Conservation (phyloP, 805 yeast species). For the Tetrapisispora taiwanensis region DNA sequence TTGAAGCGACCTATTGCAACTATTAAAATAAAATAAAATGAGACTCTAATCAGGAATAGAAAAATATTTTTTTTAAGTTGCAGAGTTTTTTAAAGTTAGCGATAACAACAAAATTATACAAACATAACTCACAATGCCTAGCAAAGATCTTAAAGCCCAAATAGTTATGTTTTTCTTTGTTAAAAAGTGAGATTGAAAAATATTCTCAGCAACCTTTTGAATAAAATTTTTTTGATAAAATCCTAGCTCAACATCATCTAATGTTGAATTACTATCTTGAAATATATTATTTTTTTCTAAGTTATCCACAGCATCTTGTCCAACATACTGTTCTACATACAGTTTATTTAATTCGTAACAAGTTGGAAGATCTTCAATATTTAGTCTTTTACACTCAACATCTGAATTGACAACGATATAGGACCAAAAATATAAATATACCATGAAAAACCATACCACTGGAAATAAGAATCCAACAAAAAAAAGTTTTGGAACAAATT, state of each 20-base stretch:
- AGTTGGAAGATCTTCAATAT: slow-evolving; percentile 23
- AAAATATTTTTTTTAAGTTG: not conserved
- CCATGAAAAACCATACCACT: slow-evolving; percentile 13
- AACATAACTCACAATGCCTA: not conserved
- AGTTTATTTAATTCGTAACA: slow-evolving; percentile 12
- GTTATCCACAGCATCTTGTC: not conserved
- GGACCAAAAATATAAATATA: slow-evolving; percentile 12
- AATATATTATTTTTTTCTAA: not conserved
- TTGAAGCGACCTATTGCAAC: too few relatives aligned
- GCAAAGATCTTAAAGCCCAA: slow-evolving; percentile 11
- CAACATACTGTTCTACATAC: not conserved
- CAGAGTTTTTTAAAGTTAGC: not conserved
- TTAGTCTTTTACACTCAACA: slow-evolving; percentile 14
- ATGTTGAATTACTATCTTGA: not conserved
- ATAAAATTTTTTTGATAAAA: slow-evolving; percentile 5
- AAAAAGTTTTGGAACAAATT: slow-evolving; percentile 10
- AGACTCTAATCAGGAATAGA: too few relatives aligned
- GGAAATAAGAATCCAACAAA: slow-evolving; percentile 20
- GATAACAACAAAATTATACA: not conserved
- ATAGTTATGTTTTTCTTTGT: slow-evolving; percentile 7
- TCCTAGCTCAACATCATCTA: not conserved
- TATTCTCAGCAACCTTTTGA: slow-evolving; percentile 8
- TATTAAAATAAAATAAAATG: too few relatives aligned
- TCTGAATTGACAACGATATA: slow-evolving; percentile 17
- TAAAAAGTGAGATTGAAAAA: slow-evolving; percentile 11